Percentiles rank a stretch among this genome's conserved stretches.
These are phyloP conservation scores for Paxillus involutus DNA, from an alignment of 768 basidiomycete genomes.

Conservation along the genomic window DNA sequence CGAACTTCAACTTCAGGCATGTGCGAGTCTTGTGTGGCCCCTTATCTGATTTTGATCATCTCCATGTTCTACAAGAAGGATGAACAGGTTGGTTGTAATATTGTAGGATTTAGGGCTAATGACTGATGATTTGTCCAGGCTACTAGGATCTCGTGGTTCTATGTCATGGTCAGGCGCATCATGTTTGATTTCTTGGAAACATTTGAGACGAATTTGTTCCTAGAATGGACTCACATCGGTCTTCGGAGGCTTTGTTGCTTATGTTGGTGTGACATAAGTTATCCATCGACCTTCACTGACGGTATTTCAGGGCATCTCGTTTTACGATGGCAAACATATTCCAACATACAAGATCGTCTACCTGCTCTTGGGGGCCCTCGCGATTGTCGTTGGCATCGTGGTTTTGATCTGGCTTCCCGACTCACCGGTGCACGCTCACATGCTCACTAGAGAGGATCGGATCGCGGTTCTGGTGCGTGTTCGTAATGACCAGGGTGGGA, in stretches of 20 bases:
- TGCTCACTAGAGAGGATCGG: conserved; percentile 57
- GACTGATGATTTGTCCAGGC: conserved; percentile 35
- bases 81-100: conserved; percentile 44
- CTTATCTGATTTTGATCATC: conserved; percentile 59
- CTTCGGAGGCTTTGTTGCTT: conserved; percentile 66
- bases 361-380: conserved; percentile 57
- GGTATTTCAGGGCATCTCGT: conserved; percentile 50
- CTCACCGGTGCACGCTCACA: conserved; percentile 58
- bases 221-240: conserved; percentile 60
- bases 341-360: conserved; percentile 65
- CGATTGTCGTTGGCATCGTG: conserved; percentile 54
- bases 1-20: conserved; percentile 41
- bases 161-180: conserved; percentile 50
- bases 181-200: not conserved
- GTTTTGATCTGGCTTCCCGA: conserved; percentile 65
- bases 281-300: not conserved
- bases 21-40: conserved; percentile 67
- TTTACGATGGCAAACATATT: conserved; percentile 45
- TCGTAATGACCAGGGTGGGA: conserved; percentile 65
- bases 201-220: not conserved
- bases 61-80: conserved; percentile 72
- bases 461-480: conserved; percentile 65
- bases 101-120: not conserved
- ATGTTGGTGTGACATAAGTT: conserved; percentile 36
- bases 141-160: conserved; percentile 62